phyloP scores from a whole-genome alignment of 208 protist species.

The Acanthamoeba triangularis region DNA sequence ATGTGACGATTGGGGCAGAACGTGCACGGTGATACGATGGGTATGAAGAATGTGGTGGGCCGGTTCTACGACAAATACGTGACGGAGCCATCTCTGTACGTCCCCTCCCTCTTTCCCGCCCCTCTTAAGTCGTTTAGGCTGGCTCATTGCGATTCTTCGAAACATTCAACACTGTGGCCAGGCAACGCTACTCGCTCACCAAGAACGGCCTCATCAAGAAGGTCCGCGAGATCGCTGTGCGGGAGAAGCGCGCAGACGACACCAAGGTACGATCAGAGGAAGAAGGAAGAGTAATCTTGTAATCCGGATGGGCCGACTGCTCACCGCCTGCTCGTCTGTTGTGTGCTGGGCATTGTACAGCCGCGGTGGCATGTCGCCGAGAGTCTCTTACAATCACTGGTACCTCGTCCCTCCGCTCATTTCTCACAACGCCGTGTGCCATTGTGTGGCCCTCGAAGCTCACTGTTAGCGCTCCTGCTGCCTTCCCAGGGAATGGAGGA shows the following conservation, averaged over 20 bases:
- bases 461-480: background rate
- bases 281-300: too few relatives aligned
- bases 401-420: background rate
- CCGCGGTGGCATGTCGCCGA: background rate
- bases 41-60: background rate
- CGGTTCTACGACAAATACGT: background rate
- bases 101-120: too few relatives aligned
- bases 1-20: background rate
- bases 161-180: background rate
- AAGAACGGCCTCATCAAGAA: background rate
- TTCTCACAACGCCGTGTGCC: too few relatives aligned
- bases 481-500: background rate
- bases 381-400: background rate
- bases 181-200: slow-evolving; percentile 6
- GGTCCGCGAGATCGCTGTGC: slow-evolving; percentile 1
- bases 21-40: background rate
- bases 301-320: too few relatives aligned
- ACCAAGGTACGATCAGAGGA: too few relatives aligned
- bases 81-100: slow-evolving; percentile 7
- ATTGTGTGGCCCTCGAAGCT: too few relatives aligned
- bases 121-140: too few relatives aligned
- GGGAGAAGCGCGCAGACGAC: background rate
- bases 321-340: too few relatives aligned
- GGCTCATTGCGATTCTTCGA: too few relatives aligned
- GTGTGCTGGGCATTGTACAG: too few relatives aligned